Conservation (phyloP, 169 alveolate species). For the Cryptosporidium canis region DNA sequence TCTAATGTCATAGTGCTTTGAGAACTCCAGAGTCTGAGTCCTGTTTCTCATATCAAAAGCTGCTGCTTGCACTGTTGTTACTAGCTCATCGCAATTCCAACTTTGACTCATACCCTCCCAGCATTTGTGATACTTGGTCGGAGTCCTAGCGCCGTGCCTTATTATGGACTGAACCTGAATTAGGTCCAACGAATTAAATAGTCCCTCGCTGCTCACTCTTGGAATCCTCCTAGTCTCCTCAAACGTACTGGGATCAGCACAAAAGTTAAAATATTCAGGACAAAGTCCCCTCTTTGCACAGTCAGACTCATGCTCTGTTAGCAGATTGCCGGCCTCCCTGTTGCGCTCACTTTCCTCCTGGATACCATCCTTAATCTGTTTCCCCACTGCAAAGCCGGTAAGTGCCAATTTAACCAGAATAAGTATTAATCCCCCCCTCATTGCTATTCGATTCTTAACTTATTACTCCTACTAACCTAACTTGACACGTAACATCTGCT, state of each 20-base stretch:
- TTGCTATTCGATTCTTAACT: no score
- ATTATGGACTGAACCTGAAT: slow-evolving; percentile 66
- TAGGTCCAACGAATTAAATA: neutral
- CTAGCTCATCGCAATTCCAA: slow-evolving; percentile 65
- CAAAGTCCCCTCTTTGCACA: slow-evolving; percentile 48
- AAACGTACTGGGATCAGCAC: slow-evolving; percentile 45
- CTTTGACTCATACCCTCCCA: slow-evolving; percentile 62
- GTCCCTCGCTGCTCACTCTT: neutral
- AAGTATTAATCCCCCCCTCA: no score
- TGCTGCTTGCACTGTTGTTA: slow-evolving; percentile 63
- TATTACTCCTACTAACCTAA: no score
- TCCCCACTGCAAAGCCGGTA: no score
- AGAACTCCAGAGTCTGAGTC: slow-evolving; percentile 63
- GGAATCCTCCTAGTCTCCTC: slow-evolving; percentile 45
- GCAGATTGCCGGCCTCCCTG: neutral
- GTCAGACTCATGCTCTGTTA: neutral
- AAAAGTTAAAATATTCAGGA: slow-evolving; percentile 39
- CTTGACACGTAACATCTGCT: no score
- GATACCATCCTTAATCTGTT: no score
- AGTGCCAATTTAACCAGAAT: no score
- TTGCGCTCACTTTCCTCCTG: no score
- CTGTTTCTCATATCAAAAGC: slow-evolving; percentile 47
- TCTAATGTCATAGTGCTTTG: slow-evolving; percentile 65
- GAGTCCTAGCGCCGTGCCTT: slow-evolving; percentile 72
- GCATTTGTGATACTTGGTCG: slow-evolving; percentile 63